phyloP scores from a whole-genome alignment of 805 yeast species.

The Saturnispora sanitii region DNA sequence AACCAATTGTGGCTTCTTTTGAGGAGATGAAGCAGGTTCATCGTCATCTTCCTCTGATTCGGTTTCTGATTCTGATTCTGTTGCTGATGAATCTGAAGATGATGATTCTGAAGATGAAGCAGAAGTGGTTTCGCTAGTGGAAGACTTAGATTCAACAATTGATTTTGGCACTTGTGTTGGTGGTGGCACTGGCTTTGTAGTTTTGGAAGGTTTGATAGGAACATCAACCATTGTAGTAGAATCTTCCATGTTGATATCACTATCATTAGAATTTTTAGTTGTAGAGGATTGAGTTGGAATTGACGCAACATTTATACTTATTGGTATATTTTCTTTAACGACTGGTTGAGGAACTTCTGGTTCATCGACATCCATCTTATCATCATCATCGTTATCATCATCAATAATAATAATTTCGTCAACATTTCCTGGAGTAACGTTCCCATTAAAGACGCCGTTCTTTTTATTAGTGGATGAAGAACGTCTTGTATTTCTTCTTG shows the following conservation, averaged over 20 bases:
- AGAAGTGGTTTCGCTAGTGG: slow-evolving; percentile 9
- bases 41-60: slow-evolving; percentile 16
- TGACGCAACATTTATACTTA: neutral
- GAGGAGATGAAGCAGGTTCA: neutral
- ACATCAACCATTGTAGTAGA: neutral
- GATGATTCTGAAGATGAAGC: slow-evolving; percentile 2
- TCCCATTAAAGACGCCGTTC: neutral
- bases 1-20: slow-evolving; percentile 33
- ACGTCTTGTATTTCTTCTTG: neutral
- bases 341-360: neutral
- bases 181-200: neutral
- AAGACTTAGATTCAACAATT: slow-evolving; percentile 7
- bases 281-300: too few relatives aligned
- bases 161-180: neutral
- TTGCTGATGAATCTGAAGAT: slow-evolving; percentile 13
- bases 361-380: slow-evolving; percentile 3
- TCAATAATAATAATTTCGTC: slow-evolving; percentile 2
- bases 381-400: slow-evolving; percentile 12
- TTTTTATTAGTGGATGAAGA: neutral
- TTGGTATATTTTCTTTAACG: neutral
- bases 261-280: too few relatives aligned
- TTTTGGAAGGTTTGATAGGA: too few relatives aligned
- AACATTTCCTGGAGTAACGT: neutral
- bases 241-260: neutral
- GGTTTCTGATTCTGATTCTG: slow-evolving; percentile 12